Conservation (phyloP, 1,284 basidiomycete species). For the Puccinia coronata region DNA sequence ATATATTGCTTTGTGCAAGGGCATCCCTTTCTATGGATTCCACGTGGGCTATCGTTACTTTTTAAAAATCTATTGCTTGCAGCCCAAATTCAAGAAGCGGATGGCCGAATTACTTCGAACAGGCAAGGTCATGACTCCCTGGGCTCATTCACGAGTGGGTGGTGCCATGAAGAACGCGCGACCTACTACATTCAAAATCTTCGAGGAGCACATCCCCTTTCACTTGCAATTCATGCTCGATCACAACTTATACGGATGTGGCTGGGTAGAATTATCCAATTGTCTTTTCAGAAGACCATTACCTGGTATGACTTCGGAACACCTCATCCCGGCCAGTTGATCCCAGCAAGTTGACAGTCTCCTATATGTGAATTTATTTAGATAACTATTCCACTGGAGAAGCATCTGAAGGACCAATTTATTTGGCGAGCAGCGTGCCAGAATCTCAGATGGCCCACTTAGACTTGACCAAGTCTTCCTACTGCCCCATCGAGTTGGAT, state of each 20-base stretch:
- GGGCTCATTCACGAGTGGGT: not conserved
- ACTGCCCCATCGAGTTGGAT: constrained; percentile 81
- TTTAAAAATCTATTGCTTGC: constrained; percentile 78
- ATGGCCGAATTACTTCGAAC: constrained; percentile 74
- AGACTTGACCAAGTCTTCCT: constrained; percentile 63
- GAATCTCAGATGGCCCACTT: constrained; percentile 17
- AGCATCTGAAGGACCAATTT: constrained; percentile 4
- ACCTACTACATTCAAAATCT: constrained; percentile 64
- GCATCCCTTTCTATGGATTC: constrained; percentile 94
- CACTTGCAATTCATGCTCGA: constrained; percentile 92
- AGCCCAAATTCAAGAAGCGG: constrained; percentile 71
- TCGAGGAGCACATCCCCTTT: constrained; percentile 84
- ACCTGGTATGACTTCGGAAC: constrained; percentile 57
- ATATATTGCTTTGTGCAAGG: constrained; percentile 81
- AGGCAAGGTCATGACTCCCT: constrained; percentile 68
- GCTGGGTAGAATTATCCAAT: constrained; percentile 71
- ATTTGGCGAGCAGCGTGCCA: constrained; percentile 34
- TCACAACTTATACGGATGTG: constrained; percentile 92
- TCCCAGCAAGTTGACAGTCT: not conserved
- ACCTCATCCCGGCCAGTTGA: not conserved
- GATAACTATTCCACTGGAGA: not conserved
- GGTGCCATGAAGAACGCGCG: not conserved
- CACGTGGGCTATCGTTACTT: constrained; percentile 82
- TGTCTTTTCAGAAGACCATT: constrained; percentile 63
- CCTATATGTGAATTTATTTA: not conserved